Conservation (phyloP, 1,139 yeast species). For the Blastobotrys indianensis region DNA sequence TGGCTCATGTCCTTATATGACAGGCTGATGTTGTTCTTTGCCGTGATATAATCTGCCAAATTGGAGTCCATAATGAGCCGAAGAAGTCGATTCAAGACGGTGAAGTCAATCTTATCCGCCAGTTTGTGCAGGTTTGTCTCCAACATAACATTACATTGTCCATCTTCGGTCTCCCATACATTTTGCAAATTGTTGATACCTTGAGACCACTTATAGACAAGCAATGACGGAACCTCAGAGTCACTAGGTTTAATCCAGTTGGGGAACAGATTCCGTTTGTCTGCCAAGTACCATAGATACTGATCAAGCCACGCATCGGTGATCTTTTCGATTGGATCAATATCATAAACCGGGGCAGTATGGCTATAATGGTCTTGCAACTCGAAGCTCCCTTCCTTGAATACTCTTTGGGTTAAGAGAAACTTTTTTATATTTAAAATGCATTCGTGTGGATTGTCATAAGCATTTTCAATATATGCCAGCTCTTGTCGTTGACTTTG, state of each 20-base stretch:
- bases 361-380: conserved; percentile 91
- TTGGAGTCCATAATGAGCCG: conserved; percentile 82
- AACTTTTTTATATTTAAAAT: conserved; percentile 78
- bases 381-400: conserved; percentile 80
- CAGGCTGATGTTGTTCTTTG: conserved; percentile 78
- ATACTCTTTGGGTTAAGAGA: conserved; percentile 81
- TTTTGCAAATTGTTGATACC: conserved; percentile 76
- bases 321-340: conserved; percentile 90
- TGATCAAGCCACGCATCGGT: conserved; percentile 96
- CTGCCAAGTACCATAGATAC: conserved; percentile 94
- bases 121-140: conserved; percentile 67
- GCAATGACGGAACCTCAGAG: conserved; percentile 84
- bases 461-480: conserved; percentile 91
- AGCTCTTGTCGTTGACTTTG: conserved; percentile 87
- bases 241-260: conserved; percentile 96
- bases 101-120: conserved; percentile 82
- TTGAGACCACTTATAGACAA: conserved; percentile 92
- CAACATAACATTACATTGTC: conserved; percentile 78
- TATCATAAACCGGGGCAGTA: conserved; percentile 75
- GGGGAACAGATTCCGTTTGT: conserved; percentile 80
- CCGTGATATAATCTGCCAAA: conserved; percentile 90
- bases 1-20: conserved; percentile 95
- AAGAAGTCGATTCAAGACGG: conserved; percentile 73
- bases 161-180: conserved; percentile 73
- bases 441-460: conserved; percentile 94